Conservation (phyloP, 2,329 filamentous ascomycete species). For the Pestalotiopsis sp. region DNA sequence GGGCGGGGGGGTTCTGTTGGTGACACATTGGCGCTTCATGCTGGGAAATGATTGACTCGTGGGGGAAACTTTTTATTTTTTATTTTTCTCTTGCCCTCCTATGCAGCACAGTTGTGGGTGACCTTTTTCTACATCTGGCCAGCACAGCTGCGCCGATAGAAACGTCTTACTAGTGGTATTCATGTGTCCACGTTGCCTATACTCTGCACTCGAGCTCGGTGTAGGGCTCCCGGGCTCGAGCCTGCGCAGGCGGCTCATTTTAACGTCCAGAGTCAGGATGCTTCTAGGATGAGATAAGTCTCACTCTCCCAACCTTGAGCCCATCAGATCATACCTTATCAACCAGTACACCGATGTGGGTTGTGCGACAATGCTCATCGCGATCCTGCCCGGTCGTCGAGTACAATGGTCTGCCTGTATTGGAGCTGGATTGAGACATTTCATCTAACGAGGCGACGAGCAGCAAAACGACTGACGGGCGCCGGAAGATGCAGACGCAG, state of each 20-base stretch:
- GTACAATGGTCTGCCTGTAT: background rate
- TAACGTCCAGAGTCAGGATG: background rate
- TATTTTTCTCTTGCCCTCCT: background rate
- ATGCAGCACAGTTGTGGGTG: background rate
- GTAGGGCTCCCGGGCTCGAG: background rate
- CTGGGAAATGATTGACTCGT: slow-evolving; percentile 1
- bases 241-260: background rate
- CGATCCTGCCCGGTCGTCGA: background rate
- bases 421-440: slow-evolving; percentile 2
- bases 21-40: slow-evolving; percentile 5
- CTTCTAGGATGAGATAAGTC: background rate
- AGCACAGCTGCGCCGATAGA: background rate
- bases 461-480: background rate
- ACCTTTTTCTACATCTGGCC: background rate
- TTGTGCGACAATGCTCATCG: background rate
- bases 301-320: background rate
- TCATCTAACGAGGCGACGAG: background rate
- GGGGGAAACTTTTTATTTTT: background rate
- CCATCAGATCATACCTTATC: slow-evolving; percentile 8
- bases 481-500: background rate
- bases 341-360: background rate
- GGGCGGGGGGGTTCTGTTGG: background rate
- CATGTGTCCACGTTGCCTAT: background rate
- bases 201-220: too few species aligned
- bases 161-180: background rate